Conservation (phyloP, 163 green algal genomes). For the Scenedesmus sp. region DNA sequence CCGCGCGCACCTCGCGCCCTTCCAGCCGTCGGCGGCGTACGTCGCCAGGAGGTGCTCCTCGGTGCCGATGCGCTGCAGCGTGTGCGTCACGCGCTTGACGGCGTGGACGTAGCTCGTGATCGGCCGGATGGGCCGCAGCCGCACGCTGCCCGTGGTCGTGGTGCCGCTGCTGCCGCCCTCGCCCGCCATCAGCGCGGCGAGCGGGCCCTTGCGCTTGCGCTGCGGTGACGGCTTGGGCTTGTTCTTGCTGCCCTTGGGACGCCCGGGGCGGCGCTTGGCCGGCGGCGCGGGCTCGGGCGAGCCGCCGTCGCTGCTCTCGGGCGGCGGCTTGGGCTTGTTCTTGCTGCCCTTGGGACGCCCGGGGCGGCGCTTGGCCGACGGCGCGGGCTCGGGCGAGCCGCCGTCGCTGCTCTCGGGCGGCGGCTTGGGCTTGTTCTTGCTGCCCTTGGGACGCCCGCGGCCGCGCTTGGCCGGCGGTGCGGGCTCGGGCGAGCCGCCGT, state of each 20-base stretch:
- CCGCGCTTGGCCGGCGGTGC: too few relatives aligned
- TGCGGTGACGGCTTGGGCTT: conserved; percentile 1
- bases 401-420: neutral
- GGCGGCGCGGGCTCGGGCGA: too few relatives aligned
- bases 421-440: neutral
- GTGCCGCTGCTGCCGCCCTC: conserved; percentile 17
- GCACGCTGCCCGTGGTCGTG: neutral
- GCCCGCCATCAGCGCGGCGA: neutral
- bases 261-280: too few relatives aligned
- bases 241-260: too few relatives aligned
- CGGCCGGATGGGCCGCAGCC: conserved; percentile 8
- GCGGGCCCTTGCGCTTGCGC: conserved; percentile 3
- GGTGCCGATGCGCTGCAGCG: conserved; percentile 59
- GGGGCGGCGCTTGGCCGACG: neutral
- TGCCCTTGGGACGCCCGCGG: too few relatives aligned
- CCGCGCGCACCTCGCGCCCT: conserved; percentile 49
- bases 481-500: too few relatives aligned
- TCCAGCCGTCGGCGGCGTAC: conserved; percentile 79
- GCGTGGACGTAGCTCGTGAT: conserved; percentile 25
- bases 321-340: neutral
- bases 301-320: too few relatives aligned
- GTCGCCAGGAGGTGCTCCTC: conserved; percentile 76
- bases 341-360: neutral
- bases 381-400: neutral
- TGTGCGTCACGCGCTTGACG: conserved; percentile 48